Conservation (phyloP, 2,329 filamentous ascomycete genomes). For the Neopestalotiopsis rosae region DNA sequence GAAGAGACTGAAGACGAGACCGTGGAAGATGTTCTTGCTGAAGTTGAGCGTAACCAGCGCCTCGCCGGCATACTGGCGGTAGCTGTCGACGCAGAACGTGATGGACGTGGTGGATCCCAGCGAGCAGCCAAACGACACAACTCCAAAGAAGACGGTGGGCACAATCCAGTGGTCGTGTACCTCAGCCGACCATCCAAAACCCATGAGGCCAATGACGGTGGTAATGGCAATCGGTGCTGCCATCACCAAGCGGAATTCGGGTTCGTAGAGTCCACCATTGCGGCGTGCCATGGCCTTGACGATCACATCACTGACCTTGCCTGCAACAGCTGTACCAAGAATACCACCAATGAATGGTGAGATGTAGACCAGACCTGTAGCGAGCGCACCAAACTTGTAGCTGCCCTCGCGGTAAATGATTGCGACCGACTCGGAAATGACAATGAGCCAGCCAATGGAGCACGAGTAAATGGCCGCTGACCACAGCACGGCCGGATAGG, state of each 20-base stretch:
- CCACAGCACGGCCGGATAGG: conserved; percentile 91
- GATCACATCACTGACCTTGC: conserved; percentile 84
- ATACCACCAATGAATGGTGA: conserved; percentile 89
- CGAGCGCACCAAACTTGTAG: conserved; percentile 83
- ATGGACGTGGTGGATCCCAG: conserved; percentile 90
- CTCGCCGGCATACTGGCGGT: conserved; percentile 91
- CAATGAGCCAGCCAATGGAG: conserved; percentile 93
- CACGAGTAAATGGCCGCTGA: conserved; percentile 83
- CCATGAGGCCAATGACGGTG: conserved; percentile 87
- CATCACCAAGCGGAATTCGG: conserved; percentile 92
- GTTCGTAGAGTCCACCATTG: conserved; percentile 95
- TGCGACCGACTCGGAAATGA: conserved; percentile 86
- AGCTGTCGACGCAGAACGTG: conserved; percentile 92
- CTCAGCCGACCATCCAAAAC: conserved; percentile 91
- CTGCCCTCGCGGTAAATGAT: conserved; percentile 74
- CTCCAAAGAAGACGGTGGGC: conserved; percentile 89
- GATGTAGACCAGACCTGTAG: conserved; percentile 86
- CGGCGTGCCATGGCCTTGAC: conserved; percentile 81
- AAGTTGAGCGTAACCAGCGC: conserved; percentile 95
- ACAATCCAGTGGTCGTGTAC: conserved; percentile 83
- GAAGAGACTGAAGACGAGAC: conserved; percentile 86
- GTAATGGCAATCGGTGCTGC: conserved; percentile 77
- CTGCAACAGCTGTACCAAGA: conserved; percentile 89
- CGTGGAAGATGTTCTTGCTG: conserved; percentile 91
- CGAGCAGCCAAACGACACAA: conserved; percentile 91